Conservation (phyloP, 257 asterid genomes). For the Nicotiana attenuata region DNA sequence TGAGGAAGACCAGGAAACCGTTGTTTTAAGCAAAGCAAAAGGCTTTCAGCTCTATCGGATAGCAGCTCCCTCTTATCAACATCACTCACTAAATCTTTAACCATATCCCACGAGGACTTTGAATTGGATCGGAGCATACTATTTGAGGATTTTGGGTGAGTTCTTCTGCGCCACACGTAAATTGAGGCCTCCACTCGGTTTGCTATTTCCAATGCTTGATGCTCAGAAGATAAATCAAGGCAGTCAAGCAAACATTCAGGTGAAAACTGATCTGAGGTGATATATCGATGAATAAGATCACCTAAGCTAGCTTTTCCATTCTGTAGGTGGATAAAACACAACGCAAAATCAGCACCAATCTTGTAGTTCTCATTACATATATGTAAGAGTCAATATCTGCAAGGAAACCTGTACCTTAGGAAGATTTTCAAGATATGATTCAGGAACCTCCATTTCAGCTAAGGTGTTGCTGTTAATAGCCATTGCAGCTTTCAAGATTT, state of each 20-base stretch:
- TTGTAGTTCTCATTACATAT: not conserved
- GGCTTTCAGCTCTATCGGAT: conserved; percentile 65
- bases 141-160: conserved; percentile 25
- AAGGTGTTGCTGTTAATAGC: conserved; percentile 63
- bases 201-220: conserved; percentile 64
- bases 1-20: conserved; percentile 83
- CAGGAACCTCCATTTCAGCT: conserved; percentile 79
- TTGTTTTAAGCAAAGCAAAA: conserved; percentile 55
- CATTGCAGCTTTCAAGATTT: conserved; percentile 83
- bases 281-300: conserved; percentile 55
- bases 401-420: conserved; percentile 47
- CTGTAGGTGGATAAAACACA: conserved; percentile 22
- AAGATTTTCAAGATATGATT: conserved; percentile 60
- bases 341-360: not conserved
- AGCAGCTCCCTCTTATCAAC: conserved; percentile 50
- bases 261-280: conserved; percentile 55
- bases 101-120: conserved; percentile 73
- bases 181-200: conserved; percentile 66
- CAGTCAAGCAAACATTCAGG: conserved; percentile 71
- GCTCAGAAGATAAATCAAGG: conserved; percentile 69
- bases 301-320: conserved; percentile 65
- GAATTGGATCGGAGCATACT: conserved; percentile 24
- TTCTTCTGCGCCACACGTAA: conserved; percentile 49
- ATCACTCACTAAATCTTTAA: conserved; percentile 64
- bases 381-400: not conserved